Percentiles rank a stretch among this genome's conserved stretches.
Conservation (phyloP, 257 asterid species). For the Fraxinus excelsior region DNA sequence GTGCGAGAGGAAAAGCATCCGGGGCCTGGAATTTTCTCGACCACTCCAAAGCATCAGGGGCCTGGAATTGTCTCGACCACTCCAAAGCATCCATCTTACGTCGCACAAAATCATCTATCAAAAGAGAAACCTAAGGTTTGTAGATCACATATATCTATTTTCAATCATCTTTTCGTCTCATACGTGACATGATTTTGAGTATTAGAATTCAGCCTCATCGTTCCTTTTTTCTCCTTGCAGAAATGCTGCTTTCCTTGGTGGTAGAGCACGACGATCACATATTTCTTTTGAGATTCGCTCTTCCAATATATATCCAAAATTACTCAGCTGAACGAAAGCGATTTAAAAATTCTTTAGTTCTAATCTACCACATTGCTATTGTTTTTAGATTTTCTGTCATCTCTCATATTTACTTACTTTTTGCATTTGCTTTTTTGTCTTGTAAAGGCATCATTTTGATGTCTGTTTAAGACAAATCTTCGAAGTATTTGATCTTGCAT, state of each 20-base stretch:
- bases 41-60: conserved; percentile 47
- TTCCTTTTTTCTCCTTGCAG: conserved; percentile 29
- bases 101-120: conserved; percentile 26
- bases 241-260: conserved; percentile 51
- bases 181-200: neutral
- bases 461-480: neutral
- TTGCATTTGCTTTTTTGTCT: neutral
- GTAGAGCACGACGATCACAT: conserved; percentile 19
- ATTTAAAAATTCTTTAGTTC: neutral
- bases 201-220: neutral
- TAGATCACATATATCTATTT: neutral
- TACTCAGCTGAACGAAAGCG: neutral
- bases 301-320: neutral
- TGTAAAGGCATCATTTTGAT: neutral
- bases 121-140: conserved; percentile 44
- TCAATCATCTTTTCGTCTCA: neutral
- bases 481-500: neutral
- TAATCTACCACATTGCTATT: neutral
- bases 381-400: neutral
- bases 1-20: conserved; percentile 58
- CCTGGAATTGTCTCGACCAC: conserved; percentile 45
- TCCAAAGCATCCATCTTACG: conserved; percentile 39
- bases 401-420: too few relatives aligned
- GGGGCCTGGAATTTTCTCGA: conserved; percentile 38
- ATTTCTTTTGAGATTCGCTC: neutral